Conservation (phyloP, 2,329 filamentous ascomycete species). For the Magnaporthiopsis rhizophila region DNA sequence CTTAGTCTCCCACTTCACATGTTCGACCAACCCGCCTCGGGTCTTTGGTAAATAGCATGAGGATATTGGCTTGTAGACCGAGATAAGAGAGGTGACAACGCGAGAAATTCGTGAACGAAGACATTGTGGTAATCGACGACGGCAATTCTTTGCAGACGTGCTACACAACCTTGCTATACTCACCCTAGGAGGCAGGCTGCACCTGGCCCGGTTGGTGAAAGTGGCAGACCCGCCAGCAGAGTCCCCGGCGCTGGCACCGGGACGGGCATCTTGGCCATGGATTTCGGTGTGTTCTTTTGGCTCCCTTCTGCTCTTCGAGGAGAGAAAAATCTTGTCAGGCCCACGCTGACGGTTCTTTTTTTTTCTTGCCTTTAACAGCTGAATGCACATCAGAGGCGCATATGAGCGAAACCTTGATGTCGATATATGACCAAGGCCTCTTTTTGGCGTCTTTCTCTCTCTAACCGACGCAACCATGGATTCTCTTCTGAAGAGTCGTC, state of each 20-base stretch:
- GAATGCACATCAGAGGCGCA: constrained; percentile 7
- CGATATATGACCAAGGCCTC: no score
- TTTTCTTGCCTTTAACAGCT: not conserved
- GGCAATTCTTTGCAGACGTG: constrained; percentile 6
- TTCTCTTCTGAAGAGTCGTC: constrained; percentile 5
- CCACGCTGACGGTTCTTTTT: not conserved
- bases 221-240: constrained; percentile 3
- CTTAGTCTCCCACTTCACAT: no score
- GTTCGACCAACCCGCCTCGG: no score
- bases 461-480: not conserved
- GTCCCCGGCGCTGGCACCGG: constrained; percentile 8
- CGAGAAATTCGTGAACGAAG: not conserved
- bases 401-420: no score
- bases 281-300: constrained; percentile 2
- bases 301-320: not conserved
- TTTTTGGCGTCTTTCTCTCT: not conserved
- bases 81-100: no score
- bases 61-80: no score
- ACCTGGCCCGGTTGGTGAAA: constrained; percentile 2
- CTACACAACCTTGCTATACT: constrained; percentile 13
- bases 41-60: no score
- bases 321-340: not conserved
- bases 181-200: constrained; percentile 13
- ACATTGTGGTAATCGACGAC: not conserved
- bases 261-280: constrained; percentile 8